Percentiles rank a stretch among this genome's conserved stretches.
These are phyloP conservation scores for Leccinum fallax DNA, from an alignment of 1,284 basidiomycete genomes.

Conservation along the genomic window DNA sequence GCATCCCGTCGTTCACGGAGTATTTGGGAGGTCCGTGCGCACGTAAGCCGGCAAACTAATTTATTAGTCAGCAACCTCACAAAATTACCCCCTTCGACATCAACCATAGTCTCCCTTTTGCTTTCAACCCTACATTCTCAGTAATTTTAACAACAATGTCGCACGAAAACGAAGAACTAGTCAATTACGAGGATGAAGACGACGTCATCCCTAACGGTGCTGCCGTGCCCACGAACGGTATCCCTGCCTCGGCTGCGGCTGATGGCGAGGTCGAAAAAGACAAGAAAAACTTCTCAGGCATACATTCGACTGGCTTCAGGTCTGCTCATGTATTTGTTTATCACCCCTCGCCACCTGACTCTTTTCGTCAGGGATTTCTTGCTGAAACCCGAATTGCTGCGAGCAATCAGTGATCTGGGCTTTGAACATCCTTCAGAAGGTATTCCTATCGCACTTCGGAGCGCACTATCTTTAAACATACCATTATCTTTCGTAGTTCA, in stretches of 20 bases:
- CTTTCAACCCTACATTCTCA: constrained; percentile 17
- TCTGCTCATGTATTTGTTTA: constrained; percentile 38
- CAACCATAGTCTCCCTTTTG: constrained; percentile 8
- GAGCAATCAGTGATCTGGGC: constrained; percentile 98
- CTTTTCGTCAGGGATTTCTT: constrained; percentile 28
- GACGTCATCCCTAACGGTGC: constrained; percentile 74
- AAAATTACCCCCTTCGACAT: constrained; percentile 23
- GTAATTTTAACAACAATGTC: constrained; percentile 47
- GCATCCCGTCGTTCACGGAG: background rate
- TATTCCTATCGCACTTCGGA: constrained; percentile 40
- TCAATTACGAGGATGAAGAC: constrained; percentile 96
- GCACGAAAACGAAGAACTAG: constrained; percentile 83
- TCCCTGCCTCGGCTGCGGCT: constrained; percentile 50
- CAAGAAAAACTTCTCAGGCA: constrained; percentile 97
- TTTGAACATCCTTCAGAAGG: constrained; percentile 99
- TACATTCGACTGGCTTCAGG: constrained; percentile 96
- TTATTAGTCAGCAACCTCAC: constrained; percentile 37
- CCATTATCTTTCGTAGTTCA: constrained; percentile 66
- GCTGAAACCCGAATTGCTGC: constrained; percentile 71
- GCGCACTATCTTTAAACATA: background rate
- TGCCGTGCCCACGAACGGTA: constrained; percentile 50
- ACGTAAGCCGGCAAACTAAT: constrained; percentile 14
- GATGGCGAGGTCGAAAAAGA: constrained; percentile 78
- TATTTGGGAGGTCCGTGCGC: constrained; percentile 31
- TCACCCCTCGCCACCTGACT: constrained; percentile 8